Base-by-base conservation (phyloP, 75 land plant genomes). In the Chamaecyparis obtusa region DNA sequence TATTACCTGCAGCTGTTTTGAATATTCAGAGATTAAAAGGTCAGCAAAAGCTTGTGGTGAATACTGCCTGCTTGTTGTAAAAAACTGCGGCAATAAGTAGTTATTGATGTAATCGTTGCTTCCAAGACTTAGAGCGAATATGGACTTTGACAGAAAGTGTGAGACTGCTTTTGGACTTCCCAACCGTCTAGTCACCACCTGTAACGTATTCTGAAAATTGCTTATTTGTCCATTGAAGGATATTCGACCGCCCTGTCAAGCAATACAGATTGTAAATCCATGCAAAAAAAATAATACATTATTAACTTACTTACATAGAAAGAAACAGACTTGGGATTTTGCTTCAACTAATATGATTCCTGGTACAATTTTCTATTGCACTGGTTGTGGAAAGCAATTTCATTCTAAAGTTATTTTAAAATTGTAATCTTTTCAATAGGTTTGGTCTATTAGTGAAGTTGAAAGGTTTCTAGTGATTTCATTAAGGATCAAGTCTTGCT, bases 1-100 rank as follows among this genome's bases (percentile, higher is more conserved):
- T 75, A 9, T 87, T 80, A 94, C 95, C 93, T 43, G 85, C 57
- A 96, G 90, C 87, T 97, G 94, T 24, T 74, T 80, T 14, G 89
- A 17, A 88, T 92, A 95, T 37, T 89, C 86, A 32, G 90, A 91
- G 85, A 95, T 86, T 15, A 97, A 93, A 64, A 86, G 84, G 15
- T 89, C 86, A 4, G 72, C 30, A 24, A 48, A 84, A 51, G 85
- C 11, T 24, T 69, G n/a, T 14, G 90, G 17, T 5, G 89, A 60
- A 43, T 79, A n/a, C 77, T 87, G 86, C 36, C 86, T 87, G 49
- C 33, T 72, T 9, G 83, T 81, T 1, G 85, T 41, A 39, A 39
- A 79, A 30, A 87, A 90, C 35, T 49, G 24, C 9, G 91, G 90
- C 75, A 43, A 43, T 36, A 89, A 75, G 51, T 86, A 86, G 85